phyloP scores from a whole-genome alignment of 495 filamentous ascomycete species.

The Sordaria brevicollis region DNA sequence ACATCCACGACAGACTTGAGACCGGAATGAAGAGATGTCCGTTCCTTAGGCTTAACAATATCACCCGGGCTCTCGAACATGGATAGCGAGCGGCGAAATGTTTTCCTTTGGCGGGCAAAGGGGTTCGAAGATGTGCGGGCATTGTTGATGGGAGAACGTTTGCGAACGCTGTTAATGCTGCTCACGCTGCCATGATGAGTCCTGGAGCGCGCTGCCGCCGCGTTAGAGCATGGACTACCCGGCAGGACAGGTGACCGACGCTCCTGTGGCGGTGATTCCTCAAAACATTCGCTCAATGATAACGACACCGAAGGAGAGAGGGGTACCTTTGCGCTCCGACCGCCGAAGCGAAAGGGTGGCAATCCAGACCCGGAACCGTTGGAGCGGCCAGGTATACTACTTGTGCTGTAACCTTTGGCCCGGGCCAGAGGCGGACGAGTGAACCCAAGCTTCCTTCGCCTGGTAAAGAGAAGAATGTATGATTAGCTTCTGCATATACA shows the following conservation, averaged over 20 bases:
- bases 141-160: constrained; percentile 62
- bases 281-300: constrained; percentile 69
- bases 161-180: constrained; percentile 39
- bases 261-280: constrained; percentile 67
- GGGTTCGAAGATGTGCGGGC: constrained; percentile 63
- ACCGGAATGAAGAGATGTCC: constrained; percentile 34
- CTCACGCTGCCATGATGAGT: constrained; percentile 42
- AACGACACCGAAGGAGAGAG: constrained; percentile 40
- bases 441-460: constrained; percentile 49
- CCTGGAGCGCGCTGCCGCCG: constrained; percentile 49
- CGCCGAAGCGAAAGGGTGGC: constrained; percentile 68
- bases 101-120: constrained; percentile 69
- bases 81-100: constrained; percentile 82
- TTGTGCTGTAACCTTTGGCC: constrained; percentile 47
- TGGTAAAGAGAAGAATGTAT: constrained; percentile 15
- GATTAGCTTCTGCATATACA: not conserved
- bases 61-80: constrained; percentile 94
- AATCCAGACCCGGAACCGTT: constrained; percentile 47
- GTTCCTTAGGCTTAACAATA: constrained; percentile 60
- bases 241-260: constrained; percentile 32
- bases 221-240: constrained; percentile 36
- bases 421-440: constrained; percentile 51
- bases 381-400: constrained; percentile 32
- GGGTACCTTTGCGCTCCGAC: constrained; percentile 31
- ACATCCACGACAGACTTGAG: constrained; percentile 71